Percentiles rank a stretch among this genome's conserved stretches.
phyloP scores from a whole-genome alignment of 1,284 basidiomycete species.

The Tilletia horrida region DNA sequence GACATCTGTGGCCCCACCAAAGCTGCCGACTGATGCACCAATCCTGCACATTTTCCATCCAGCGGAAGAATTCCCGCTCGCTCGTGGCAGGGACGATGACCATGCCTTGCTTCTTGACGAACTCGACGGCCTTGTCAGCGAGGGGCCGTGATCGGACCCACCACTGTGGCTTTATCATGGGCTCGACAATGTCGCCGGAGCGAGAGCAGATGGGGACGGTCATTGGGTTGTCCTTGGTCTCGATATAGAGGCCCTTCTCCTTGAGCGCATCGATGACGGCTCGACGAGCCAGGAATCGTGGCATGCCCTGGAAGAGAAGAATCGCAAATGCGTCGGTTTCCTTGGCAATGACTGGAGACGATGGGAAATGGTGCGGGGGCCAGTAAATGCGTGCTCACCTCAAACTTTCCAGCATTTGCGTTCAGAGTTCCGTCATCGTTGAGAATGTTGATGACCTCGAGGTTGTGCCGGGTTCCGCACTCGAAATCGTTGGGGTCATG shows the following conservation, averaged over 20 bases:
- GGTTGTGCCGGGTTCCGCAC: constrained; percentile 79
- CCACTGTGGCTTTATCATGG: constrained; percentile 96
- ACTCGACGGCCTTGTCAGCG: constrained; percentile 68
- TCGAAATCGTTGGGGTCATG: constrained; percentile 98
- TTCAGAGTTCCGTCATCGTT: constrained; percentile 98
- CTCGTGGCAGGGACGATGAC: constrained; percentile 76
- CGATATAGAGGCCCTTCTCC: constrained; percentile 80
- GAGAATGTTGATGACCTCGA: constrained; percentile 91
- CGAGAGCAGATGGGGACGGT: constrained; percentile 52
- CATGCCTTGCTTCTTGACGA: constrained; percentile 63
- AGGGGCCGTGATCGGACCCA: constrained; percentile 94
- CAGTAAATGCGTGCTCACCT: constrained; percentile 59
- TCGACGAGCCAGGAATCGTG: constrained; percentile 88
- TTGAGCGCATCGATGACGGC: constrained; percentile 81
- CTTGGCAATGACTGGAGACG: too few species aligned
- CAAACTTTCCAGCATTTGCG: constrained; percentile 79
- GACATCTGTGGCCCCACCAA: constrained; percentile 98
- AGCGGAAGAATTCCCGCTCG: constrained; percentile 92
- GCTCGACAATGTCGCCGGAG: constrained; percentile 86
- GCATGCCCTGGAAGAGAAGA: constrained; percentile 55
- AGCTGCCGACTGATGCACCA: constrained; percentile 99
- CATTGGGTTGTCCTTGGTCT: constrained; percentile 71
- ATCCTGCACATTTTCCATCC: constrained; percentile 94
- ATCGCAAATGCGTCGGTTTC: too few species aligned
- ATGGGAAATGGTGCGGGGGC: too few species aligned